Evolutionary conservation across 2,329 filamentous ascomycete species (phyloP).

Genomic region (Didymella segeticola): DNA sequence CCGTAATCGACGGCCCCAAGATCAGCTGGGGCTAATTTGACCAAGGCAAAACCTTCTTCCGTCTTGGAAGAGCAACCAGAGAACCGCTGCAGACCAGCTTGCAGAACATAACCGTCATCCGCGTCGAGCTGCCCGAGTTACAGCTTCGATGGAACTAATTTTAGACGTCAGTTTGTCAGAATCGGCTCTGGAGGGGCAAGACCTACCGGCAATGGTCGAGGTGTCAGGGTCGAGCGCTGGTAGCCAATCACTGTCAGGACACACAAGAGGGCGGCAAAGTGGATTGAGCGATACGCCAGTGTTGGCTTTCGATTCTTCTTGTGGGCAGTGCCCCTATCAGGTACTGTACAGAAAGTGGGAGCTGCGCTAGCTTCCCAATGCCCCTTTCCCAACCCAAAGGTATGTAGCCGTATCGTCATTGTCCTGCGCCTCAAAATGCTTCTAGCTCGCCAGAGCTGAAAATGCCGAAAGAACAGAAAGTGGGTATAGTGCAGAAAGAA

Average conservation of each 20-base stretch:
- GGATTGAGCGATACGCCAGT: conserved; percentile 35
- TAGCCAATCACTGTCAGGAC: conserved; percentile 12
- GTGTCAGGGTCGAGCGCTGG: conserved; percentile 7
- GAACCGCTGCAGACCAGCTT: conserved; percentile 18
- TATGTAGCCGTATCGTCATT: conserved; percentile 15
- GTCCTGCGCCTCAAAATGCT: conserved; percentile 36
- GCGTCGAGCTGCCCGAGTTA: conserved; percentile 25
- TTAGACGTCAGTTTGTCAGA: conserved; percentile 23
- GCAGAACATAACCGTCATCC: conserved; percentile 10
- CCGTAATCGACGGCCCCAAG: conserved; percentile 32
- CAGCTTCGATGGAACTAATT: conserved; percentile 19
- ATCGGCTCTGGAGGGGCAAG: conserved; percentile 7
- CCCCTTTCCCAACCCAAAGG: conserved; percentile 21
- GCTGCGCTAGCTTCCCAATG: conserved; percentile 46
- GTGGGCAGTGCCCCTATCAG: conserved; percentile 26
- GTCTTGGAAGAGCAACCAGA: conserved; percentile 21
- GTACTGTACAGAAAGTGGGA: conserved; percentile 43
- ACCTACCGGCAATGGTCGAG: conserved; percentile 17
- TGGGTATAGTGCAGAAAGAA: conserved; percentile 49
- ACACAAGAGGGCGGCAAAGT: conserved; percentile 9
- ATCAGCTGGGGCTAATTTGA: conserved; percentile 23
- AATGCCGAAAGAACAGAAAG: conserved; percentile 47
- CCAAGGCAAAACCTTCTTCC: conserved; percentile 21
- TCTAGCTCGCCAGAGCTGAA: conserved; percentile 27
- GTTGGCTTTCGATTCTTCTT: conserved; percentile 33